A percentile compares a stretch with the other conserved stretches of the same genome.
Conservation (phyloP, 129 eudicot genomes). For the Gnaphalium uliginosum region DNA sequence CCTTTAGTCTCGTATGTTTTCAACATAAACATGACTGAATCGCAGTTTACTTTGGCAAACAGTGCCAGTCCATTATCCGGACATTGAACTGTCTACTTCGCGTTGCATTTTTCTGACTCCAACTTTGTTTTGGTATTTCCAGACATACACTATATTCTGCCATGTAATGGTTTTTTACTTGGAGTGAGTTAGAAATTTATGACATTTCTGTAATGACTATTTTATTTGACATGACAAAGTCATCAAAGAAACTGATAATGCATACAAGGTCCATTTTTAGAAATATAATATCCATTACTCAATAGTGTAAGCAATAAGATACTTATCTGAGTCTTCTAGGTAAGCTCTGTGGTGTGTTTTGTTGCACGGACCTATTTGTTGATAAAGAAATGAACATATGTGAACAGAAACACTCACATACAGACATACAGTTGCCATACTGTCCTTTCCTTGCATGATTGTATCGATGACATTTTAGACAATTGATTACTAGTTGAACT, state of each 20-base stretch:
- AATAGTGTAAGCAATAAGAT: neutral
- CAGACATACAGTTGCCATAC: too few species aligned
- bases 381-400: neutral
- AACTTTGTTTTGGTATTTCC: too few species aligned
- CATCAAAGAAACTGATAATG: neutral
- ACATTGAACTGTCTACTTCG: too few species aligned
- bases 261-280: neutral
- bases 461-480: neutral
- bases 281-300: neutral
- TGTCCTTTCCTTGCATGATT: neutral
- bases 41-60: neutral
- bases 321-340: neutral
- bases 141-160: too few species aligned
- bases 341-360: neutral
- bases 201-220: neutral
- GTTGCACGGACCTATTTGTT: neutral
- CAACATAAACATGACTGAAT: neutral
- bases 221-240: neutral
- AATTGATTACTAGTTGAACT: neutral
- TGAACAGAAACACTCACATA: neutral
- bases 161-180: too few species aligned
- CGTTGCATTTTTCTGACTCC: too few species aligned
- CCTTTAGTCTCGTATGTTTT: neutral
- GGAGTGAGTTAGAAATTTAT: too few species aligned
- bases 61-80: neutral